These are phyloP conservation scores for Claviceps maximensis DNA, from an alignment of 2,329 filamentous ascomycete genomes.

Conservation along the genomic window DNA sequence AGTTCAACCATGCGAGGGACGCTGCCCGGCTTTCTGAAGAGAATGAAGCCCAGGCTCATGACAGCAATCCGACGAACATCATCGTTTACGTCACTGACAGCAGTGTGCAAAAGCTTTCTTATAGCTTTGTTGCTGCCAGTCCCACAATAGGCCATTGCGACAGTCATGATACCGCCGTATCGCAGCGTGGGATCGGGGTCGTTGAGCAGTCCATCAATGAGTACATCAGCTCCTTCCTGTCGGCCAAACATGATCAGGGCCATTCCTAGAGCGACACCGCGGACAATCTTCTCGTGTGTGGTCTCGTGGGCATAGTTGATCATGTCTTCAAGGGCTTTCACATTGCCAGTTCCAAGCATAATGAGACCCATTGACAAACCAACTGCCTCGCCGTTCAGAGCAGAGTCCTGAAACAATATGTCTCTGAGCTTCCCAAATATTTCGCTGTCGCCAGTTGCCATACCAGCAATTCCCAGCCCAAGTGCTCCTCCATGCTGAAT, in stretches of 20 bases:
- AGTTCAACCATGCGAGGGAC: constrained; percentile 98
- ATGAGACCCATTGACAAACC: constrained; percentile 93
- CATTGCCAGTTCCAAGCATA: constrained; percentile 96
- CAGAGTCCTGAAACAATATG: constrained; percentile 85
- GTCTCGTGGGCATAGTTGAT: constrained; percentile 96
- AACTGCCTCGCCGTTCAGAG: constrained; percentile 92
- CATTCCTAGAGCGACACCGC: constrained; percentile 91
- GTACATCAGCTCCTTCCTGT: constrained; percentile 85
- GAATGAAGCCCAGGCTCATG: constrained; percentile 94
- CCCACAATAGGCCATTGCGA: constrained; percentile 92
- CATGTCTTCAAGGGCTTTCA: constrained; percentile 89
- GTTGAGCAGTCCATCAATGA: constrained; percentile 84
- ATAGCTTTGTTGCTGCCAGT: constrained; percentile 98
- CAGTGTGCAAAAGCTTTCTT: constrained; percentile 84
- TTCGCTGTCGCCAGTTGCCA: constrained; percentile 84
- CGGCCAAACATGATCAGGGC: constrained; percentile 96
- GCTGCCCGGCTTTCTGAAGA: constrained; percentile 94
- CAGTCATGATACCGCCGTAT: constrained; percentile 98
- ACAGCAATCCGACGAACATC: constrained; percentile 93
- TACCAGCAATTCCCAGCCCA: constrained; percentile 89
- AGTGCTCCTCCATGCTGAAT: constrained; percentile 94
- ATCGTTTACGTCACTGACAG: constrained; percentile 95
- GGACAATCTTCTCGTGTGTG: constrained; percentile 97
- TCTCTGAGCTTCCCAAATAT: constrained; percentile 86
- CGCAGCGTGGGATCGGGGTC: constrained; percentile 88